Evolutionary conservation across 345 rosid genomes (phyloP).

Genomic region (Luvunga scandens): DNA sequence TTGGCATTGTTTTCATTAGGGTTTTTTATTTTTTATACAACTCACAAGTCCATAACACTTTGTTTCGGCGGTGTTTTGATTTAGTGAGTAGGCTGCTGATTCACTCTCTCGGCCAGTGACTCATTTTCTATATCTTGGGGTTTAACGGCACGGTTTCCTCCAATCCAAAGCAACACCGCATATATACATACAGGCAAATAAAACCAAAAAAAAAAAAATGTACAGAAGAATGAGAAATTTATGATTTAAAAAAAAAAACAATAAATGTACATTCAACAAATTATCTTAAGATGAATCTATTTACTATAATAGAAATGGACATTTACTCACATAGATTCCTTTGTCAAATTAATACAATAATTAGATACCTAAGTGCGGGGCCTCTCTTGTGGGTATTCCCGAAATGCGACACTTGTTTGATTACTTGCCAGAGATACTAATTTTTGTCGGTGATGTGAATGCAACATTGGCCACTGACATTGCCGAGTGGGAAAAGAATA

Average conservation of each 20-base stretch:
- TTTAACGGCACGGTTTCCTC: too few relatives aligned
- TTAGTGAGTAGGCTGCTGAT: too few relatives aligned
- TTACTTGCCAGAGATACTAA: background rate
- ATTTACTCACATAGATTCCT: background rate
- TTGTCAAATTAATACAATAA: background rate
- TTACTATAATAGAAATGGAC: too few relatives aligned
- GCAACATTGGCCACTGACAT: background rate
- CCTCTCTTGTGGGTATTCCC: background rate
- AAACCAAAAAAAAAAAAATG: too few relatives aligned
- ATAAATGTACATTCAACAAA: too few relatives aligned
- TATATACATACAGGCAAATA: too few relatives aligned
- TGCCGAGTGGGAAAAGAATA: conserved; percentile 18
- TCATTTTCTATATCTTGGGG: too few relatives aligned
- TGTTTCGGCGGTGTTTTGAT: background rate
- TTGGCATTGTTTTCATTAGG: background rate
- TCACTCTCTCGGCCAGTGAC: too few relatives aligned
- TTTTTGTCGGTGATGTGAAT: background rate
- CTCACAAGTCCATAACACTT: background rate
- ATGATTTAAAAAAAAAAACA: too few relatives aligned
- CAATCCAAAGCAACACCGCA: too few relatives aligned
- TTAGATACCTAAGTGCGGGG: background rate
- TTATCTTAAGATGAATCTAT: too few relatives aligned
- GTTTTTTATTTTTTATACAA: background rate
- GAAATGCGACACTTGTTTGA: background rate
- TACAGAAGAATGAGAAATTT: too few relatives aligned